These are phyloP conservation scores for Entomophthora muscae DNA, from an alignment of 371 early-diverging fungal species.

Conservation along the genomic window DNA sequence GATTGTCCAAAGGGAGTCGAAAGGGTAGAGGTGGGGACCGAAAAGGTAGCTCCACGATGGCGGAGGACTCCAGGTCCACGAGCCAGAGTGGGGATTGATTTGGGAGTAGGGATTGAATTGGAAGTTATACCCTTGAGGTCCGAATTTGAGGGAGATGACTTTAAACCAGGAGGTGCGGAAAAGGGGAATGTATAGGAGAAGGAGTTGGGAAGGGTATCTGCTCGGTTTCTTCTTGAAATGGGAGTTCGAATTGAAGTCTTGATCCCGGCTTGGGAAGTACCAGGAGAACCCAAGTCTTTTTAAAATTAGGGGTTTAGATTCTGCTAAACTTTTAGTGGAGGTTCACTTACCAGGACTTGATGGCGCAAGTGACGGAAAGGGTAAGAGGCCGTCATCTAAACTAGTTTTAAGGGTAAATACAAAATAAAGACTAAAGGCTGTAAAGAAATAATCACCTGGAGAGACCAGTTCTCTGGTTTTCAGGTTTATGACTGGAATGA, in stretches of 20 bases:
- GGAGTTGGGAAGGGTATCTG: conserved; percentile 3
- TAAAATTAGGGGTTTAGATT: too few relatives aligned
- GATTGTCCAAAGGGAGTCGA: neutral
- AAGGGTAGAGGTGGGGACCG: neutral
- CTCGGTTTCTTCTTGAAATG: neutral
- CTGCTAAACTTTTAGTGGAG: neutral
- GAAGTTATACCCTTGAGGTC: neutral
- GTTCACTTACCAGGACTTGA: neutral
- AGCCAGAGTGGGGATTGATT: conserved; percentile 6
- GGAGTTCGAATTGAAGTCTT: neutral
- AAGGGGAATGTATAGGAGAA: neutral
- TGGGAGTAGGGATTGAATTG: neutral
- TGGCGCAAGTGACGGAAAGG: neutral
- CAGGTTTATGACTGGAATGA: too few relatives aligned
- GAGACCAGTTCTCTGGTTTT: too few relatives aligned
- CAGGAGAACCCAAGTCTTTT: too few relatives aligned
- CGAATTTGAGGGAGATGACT: neutral
- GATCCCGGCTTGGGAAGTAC: neutral
- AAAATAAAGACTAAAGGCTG: too few relatives aligned
- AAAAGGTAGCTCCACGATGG: conserved; percentile 5
- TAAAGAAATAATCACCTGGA: too few relatives aligned
- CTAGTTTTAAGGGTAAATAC: too few relatives aligned
- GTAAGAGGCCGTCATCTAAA: neutral
- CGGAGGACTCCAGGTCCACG: neutral
- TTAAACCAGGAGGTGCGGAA: conserved; percentile 2